Base-by-base conservation (phyloP, 768 basidiomycete genomes). In the Tulasnella sp. region DNA sequence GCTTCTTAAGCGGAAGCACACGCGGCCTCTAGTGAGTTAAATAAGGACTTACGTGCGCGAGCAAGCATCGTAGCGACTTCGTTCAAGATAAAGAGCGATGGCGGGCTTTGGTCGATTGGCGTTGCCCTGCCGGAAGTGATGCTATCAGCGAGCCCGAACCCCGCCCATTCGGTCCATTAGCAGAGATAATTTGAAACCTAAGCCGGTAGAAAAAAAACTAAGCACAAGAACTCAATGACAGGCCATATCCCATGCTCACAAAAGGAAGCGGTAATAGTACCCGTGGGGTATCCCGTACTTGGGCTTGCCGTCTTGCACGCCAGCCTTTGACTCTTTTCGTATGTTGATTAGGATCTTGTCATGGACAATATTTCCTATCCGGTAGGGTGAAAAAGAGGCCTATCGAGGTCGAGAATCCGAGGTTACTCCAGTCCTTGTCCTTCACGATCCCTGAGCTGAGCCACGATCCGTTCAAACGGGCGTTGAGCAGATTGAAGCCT, bases 141-240 rank as follows among this genome's bases (percentile, higher is more conserved):
- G n/a, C n/a, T n/a, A n/a, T n/a, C n/a, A n/a, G n/a, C n/a, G n/a
- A 98, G 85, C 2, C 95, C 93, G 85, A 93, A 98, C 9, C 94
- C 96, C 12, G 91, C 82, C 96, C 97, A 99, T 86, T 99, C 97
- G 79, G 93, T 80, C 97, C 97, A 99, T 85, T 98, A 97, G 86
- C 93, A 96, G 28, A 96, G 87, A 86, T 98, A 99, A 97, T 96
- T 9, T 97, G 97, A 87, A 92, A 97, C n/a, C 81, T 81, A 69
- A 24, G 58, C 7, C 9, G 28, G 9, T 3, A 18, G 44, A 46
- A n/a, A n/a, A 54, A 31, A 3, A 58, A 12, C 28, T 64, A n/a
- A 64, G 6, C 28, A 6, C 4, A 34, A 18, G 16, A 3, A 9
- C 16, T 34, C 9, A 64, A 24, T 14, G 60, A 28, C 14, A 64